These are phyloP conservation scores for Solanum habrochaites DNA, from an alignment of 257 asterid species.

Conservation along the genomic window DNA sequence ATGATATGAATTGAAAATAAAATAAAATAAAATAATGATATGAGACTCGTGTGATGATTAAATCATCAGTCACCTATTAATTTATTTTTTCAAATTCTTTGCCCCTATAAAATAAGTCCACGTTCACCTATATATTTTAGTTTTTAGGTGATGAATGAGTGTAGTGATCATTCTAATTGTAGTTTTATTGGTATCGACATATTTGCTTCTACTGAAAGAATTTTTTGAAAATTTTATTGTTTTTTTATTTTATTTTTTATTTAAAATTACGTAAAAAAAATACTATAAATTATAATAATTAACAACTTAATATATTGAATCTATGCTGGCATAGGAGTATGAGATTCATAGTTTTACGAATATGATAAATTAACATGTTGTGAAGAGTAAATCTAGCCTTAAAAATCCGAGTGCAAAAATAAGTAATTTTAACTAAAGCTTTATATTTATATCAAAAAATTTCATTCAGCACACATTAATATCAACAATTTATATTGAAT, in stretches of 20 bases:
- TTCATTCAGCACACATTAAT: background rate
- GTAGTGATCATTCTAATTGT: background rate
- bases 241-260: too few species aligned
- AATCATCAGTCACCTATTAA: background rate
- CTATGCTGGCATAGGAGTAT: background rate
- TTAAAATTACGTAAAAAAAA: too few species aligned
- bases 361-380: background rate
- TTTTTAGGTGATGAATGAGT: background rate
- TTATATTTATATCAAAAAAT: background rate
- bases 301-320: too few species aligned
- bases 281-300: too few species aligned
- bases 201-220: background rate
- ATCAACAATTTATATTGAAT: background rate
- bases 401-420: background rate
- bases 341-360: background rate
- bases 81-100: background rate
- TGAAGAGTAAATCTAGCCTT: background rate
- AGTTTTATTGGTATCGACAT: background rate
- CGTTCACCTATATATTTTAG: background rate
- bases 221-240: background rate
- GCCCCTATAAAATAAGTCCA: background rate
- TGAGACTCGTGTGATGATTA: background rate
- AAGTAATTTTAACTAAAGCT: background rate
- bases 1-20: background rate
- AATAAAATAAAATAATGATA: background rate